A percentile compares a stretch with the other conserved stretches of the same genome.
Conservation (phyloP, 352 stramenopile species). For the Pythium oligandrum region DNA sequence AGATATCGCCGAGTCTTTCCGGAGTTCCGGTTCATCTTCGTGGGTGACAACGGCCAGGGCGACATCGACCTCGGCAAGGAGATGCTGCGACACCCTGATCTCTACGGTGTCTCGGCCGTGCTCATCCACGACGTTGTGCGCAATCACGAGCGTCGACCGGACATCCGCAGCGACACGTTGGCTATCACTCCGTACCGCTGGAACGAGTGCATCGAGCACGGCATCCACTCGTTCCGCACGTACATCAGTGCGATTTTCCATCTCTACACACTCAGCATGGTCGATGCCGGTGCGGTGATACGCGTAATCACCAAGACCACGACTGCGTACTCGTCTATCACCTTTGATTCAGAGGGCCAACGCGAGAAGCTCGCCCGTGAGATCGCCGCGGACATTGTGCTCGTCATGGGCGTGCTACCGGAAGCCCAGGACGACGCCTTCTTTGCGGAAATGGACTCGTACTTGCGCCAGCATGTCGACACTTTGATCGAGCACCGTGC, state of each 20-base stretch:
- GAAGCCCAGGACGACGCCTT: constrained; percentile 48
- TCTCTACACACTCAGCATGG: constrained; percentile 43
- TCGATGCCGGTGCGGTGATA: constrained; percentile 46
- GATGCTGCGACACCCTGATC: constrained; percentile 40
- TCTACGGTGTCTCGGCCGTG: constrained; percentile 53
- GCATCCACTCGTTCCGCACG: constrained; percentile 68
- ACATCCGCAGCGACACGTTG: background rate
- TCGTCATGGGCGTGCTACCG: constrained; percentile 50
- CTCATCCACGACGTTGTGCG: constrained; percentile 83
- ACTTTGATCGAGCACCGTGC: too few species aligned
- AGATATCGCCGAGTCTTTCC: constrained; percentile 66
- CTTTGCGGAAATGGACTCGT: constrained; percentile 40
- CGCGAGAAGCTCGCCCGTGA: constrained; percentile 49
- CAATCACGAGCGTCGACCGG: constrained; percentile 33
- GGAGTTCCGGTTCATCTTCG: constrained; percentile 74
- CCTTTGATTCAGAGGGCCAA: constrained; percentile 57
- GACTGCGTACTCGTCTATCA: constrained; percentile 45
- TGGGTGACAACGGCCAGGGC: constrained; percentile 77
- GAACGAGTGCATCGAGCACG: constrained; percentile 54
- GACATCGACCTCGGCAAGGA: constrained; percentile 79
- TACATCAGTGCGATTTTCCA: constrained; percentile 73
- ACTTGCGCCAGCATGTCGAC: constrained; percentile 20
- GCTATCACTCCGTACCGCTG: constrained; percentile 39
- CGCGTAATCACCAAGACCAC: constrained; percentile 61
- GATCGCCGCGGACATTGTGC: constrained; percentile 52